phyloP scores from a whole-genome alignment of 345 rosid genomes.

The Geranium rotundifolium region DNA sequence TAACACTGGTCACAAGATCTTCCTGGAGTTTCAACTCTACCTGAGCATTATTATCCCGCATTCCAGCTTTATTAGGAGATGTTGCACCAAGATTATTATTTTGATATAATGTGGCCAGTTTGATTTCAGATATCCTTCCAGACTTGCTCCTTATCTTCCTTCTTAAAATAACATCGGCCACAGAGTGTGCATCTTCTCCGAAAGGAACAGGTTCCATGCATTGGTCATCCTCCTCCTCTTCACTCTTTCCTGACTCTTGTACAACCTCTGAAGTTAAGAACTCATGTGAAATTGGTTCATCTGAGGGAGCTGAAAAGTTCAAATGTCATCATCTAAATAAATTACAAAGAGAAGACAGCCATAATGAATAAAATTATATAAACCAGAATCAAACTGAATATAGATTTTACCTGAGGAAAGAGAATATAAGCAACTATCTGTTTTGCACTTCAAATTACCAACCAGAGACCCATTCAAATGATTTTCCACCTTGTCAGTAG shows the following conservation, averaged over 20 bases:
- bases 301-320: conserved; percentile 3
- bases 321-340: conserved; percentile 5
- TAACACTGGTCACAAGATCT: conserved; percentile 8
- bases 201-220: conserved; percentile 14
- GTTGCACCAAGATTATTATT: conserved; percentile 17
- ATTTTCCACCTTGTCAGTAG: conserved; percentile 11
- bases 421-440: background rate
- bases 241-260: conserved; percentile 18
- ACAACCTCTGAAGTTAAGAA: conserved; percentile 14
- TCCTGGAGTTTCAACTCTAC: conserved; percentile 22
- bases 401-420: background rate
- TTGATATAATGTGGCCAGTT: conserved; percentile 25
- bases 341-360: background rate
- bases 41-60: conserved; percentile 17
- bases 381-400: conserved; percentile 3
- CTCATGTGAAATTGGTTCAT: conserved; percentile 3
- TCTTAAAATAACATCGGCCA: conserved; percentile 18
- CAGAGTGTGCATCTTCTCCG: background rate
- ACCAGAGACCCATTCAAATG: background rate
- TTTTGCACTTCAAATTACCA: background rate
- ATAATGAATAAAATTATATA: background rate
- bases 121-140: conserved; percentile 53
- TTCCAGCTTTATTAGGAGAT: conserved; percentile 15
- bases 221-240: conserved; percentile 25
- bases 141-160: conserved; percentile 59